Evolutionary conservation across 176 grass and related monocot genomes (phyloP), one percentile per base, ranked within the genome.

Genomic region (Dendrocalamus sinicus): DNA sequence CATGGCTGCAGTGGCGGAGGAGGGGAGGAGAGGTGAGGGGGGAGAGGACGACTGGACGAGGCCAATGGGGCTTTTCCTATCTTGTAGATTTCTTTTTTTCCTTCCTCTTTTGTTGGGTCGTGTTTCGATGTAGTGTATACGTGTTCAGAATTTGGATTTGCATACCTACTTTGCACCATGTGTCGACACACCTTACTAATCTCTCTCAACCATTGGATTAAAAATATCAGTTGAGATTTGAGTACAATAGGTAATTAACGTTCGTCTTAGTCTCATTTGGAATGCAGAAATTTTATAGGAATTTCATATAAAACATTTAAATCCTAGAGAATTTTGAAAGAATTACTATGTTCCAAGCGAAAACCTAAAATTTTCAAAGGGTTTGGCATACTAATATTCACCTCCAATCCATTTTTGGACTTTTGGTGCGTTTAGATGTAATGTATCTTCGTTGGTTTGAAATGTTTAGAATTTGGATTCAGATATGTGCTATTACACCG

Each of bases 1-100:
- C 90, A 92, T 92, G 50, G 82, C 55, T 74, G 45, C 46, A 17
- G 47, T 19, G 75, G 83, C 28, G 70, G 72, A n/a, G 58, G 2
- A 45, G 72, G 37, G 41, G 50, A 54, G 59, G n/a, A 14, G 47
- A 9, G n/a, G 19, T 11, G 28, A 6, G 52, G 17, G 12, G 35
- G 46, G 64, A 12, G 79, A 67, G 64, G 4, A 22, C 10, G 70
- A 76, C 59, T 30, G 68, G 61, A 46, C 65, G 62, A 83, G 69
- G 66, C 80, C 70, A 66, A 43, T 39, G 23, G 50, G 50, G 44
- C 39, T 78, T 80, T 90, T 80, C 59, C n/a, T 46, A 40, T 68
- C 17, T 43, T 68, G 48, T 77, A 39, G 37, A 41, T 67, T 32
- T 44, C 4, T 24, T 51, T 51, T 62, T 45, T 24, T 11, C 58